phyloP scores from a whole-genome alignment of 139 green algal species.

The Chara braunii region DNA sequence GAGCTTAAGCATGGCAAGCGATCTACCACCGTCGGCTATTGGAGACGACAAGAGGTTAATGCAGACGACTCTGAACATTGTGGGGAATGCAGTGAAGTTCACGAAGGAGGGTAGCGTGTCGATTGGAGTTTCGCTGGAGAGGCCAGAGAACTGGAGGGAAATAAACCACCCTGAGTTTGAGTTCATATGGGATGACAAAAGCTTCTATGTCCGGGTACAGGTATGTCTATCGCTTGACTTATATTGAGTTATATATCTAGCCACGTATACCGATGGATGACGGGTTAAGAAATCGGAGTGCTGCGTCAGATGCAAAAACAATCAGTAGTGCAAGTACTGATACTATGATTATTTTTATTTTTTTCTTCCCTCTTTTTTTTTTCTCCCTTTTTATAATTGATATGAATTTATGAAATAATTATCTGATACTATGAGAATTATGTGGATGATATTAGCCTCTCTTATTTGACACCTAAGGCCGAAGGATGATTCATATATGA shows the following conservation, averaged over 20 bases:
- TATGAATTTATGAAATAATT: no score
- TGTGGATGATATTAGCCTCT: no score
- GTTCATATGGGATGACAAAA: constrained; percentile 5
- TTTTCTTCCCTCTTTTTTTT: no score
- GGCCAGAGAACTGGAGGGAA: constrained; percentile 17
- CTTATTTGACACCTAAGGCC: no score
- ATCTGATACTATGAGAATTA: no score
- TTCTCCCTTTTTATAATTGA: no score
- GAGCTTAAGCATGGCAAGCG: constrained; percentile 3
- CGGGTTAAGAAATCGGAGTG: background rate
- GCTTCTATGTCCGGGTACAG: constrained; percentile 27
- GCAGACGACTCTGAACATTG: constrained; percentile 39
- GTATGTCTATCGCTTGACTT: no score
- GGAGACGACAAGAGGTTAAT: constrained; percentile 33
- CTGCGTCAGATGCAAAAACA: background rate
- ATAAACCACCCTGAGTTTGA: constrained; percentile 29
- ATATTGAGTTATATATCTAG: no score
- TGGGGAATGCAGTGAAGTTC: constrained; percentile 47
- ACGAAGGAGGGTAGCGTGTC: constrained; percentile 29
- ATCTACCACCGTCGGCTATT: constrained; percentile 27
- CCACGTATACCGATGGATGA: no score
- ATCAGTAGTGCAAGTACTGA: no score
- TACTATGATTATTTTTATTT: no score
- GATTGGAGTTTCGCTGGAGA: constrained; percentile 29
- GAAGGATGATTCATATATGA: no score